Percentiles rank a stretch among this genome's conserved stretches.
Conservation (phyloP, 768 basidiomycete species). For the Candolleomyces aberdarensis region DNA sequence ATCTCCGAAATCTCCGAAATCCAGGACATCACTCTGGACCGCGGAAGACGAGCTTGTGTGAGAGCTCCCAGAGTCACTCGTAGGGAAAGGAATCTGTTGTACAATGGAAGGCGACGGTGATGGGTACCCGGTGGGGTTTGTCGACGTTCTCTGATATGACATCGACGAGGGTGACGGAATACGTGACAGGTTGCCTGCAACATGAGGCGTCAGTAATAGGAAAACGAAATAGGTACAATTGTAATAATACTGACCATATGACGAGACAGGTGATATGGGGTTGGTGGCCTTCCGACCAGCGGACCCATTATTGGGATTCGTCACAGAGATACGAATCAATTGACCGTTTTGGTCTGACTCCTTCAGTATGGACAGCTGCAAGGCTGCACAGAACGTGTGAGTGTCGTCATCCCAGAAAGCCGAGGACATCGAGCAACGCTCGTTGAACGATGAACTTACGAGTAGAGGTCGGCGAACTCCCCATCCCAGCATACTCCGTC, state of each 20-base stretch:
- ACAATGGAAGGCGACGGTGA: neutral
- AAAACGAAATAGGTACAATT: neutral
- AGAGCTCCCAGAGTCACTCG: neutral
- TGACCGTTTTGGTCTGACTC: constrained; percentile 1
- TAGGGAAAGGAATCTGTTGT: neutral
- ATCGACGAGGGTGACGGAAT: neutral
- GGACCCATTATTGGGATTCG: neutral
- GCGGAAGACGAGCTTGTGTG: neutral
- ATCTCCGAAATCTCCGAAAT: neutral
- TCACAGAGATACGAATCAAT: constrained; percentile 1
- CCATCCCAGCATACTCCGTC: neutral
- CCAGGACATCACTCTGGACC: neutral
- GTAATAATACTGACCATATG: neutral
- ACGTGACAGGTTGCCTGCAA: neutral
- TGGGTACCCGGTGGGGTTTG: neutral
- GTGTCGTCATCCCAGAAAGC: neutral
- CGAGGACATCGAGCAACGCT: neutral
- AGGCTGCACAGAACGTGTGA: neutral
- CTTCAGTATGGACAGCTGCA: constrained; percentile 1
- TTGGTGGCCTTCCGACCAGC: neutral
- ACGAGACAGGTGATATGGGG: neutral
- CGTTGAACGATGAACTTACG: neutral
- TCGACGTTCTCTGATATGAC: neutral
- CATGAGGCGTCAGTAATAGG: neutral
- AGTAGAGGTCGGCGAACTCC: neutral